Percentiles rank a stretch among this genome's conserved stretches.
Evolutionary conservation across 441 rosid species (phyloP).

Genomic region (Erodium trifolium): DNA sequence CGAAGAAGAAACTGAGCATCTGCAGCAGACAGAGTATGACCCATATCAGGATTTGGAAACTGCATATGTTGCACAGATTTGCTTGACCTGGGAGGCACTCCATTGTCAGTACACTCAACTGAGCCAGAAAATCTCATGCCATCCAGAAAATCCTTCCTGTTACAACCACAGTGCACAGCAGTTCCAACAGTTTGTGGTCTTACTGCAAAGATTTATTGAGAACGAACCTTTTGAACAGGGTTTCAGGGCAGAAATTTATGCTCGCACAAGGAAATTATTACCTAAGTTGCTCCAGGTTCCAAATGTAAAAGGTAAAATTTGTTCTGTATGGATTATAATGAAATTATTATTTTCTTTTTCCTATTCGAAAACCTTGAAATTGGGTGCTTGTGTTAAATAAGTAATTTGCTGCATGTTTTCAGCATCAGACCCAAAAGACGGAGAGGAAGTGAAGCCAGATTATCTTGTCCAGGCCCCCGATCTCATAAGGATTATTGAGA

Average conservation of each 20-base stretch:
- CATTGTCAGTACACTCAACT: constrained; percentile 91
- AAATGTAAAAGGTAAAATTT: constrained; percentile 53
- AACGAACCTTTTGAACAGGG: constrained; percentile 90
- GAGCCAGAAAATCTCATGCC: constrained; percentile 57
- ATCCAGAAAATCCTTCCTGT: constrained; percentile 50
- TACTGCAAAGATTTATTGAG: constrained; percentile 84
- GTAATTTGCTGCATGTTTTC: constrained; percentile 22
- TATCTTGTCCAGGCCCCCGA: constrained; percentile 52
- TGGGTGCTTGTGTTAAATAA: constrained; percentile 13
- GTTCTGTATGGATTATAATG: background rate
- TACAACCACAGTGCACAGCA: constrained; percentile 80
- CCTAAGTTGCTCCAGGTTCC: constrained; percentile 91
- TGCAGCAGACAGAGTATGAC: constrained; percentile 41
- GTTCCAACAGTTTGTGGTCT: constrained; percentile 84
- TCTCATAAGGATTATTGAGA: constrained; percentile 57
- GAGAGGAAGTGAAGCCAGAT: constrained; percentile 47
- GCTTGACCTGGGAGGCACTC: constrained; percentile 96
- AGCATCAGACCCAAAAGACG: constrained; percentile 53
- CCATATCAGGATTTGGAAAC: constrained; percentile 69
- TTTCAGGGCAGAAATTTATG: constrained; percentile 56
- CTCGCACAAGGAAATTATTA: constrained; percentile 62
- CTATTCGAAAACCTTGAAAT: background rate
- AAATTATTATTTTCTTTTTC: background rate
- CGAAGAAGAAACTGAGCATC: constrained; percentile 53
- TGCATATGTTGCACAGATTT: constrained; percentile 84